These are phyloP conservation scores for Yarrowia galli DNA, from an alignment of 1,139 yeast genomes.

Conservation along the genomic window DNA sequence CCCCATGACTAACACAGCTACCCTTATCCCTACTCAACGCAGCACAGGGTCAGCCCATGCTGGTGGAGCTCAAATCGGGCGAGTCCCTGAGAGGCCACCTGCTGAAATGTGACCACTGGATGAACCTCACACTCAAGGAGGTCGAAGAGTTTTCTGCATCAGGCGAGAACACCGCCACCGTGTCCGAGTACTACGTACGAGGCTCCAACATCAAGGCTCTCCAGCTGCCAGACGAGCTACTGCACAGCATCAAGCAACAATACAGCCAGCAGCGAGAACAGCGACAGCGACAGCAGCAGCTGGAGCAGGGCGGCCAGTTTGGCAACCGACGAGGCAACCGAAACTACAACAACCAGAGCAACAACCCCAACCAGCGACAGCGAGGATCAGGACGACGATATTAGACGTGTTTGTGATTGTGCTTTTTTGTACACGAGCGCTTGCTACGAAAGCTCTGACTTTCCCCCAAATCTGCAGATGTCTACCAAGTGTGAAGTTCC, in stretches of 20 bases:
- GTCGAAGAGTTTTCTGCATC: conserved; percentile 55
- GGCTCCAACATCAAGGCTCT: conserved; percentile 38
- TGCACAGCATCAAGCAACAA: conserved; percentile 37
- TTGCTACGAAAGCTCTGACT: neutral
- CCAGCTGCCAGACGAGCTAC: conserved; percentile 35
- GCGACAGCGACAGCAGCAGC: conserved; percentile 35
- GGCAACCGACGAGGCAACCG: conserved; percentile 38
- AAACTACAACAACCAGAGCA: conserved; percentile 38
- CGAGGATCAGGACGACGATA: conserved; percentile 30
- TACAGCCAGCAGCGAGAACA: conserved; percentile 38
- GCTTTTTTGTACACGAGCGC: neutral
- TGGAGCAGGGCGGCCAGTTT: conserved; percentile 26
- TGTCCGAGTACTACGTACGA: conserved; percentile 41
- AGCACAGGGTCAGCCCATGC: conserved; percentile 86
- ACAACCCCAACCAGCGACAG: conserved; percentile 37
- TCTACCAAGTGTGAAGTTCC: conserved; percentile 32
- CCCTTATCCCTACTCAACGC: conserved; percentile 91
- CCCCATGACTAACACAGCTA: conserved; percentile 56
- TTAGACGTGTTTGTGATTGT: neutral
- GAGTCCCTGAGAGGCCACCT: conserved; percentile 87
- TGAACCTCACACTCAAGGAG: conserved; percentile 85
- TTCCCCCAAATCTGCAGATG: conserved; percentile 19
- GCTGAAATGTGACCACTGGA: conserved; percentile 91
- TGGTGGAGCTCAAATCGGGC: conserved; percentile 91
- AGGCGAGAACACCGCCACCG: conserved; percentile 21